These are phyloP conservation scores for Novymonas esmeraldas DNA, from an alignment of 208 protist species.

Conservation along the genomic window DNA sequence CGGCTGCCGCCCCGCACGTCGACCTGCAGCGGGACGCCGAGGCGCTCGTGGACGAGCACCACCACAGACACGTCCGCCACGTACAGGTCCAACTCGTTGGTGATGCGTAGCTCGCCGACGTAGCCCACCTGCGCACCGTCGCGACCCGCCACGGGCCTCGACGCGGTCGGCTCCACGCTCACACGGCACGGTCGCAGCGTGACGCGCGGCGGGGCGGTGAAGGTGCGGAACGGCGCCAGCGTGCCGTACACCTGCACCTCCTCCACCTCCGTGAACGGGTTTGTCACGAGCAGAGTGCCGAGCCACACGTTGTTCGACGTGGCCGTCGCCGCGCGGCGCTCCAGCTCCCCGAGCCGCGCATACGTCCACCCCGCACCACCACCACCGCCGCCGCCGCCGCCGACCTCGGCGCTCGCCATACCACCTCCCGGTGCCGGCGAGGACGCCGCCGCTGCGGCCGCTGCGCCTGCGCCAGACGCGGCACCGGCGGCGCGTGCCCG, in stretches of 20 bases:
- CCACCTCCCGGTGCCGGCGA: too few species aligned
- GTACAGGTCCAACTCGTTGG: conserved; percentile 54
- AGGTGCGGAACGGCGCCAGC: conserved; percentile 73
- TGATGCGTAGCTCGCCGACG: conserved; percentile 52
- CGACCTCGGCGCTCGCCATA: neutral
- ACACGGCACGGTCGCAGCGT: conserved; percentile 27
- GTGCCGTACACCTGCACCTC: conserved; percentile 80
- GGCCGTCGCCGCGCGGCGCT: conserved; percentile 41
- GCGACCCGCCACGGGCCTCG: conserved; percentile 2
- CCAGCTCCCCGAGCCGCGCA: conserved; percentile 55
- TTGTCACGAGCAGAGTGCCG: conserved; percentile 66
- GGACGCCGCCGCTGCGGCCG: too few species aligned
- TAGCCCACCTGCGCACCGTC: conserved; percentile 37
- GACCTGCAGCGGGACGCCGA: conserved; percentile 41
- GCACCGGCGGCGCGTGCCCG: conserved; percentile 32
- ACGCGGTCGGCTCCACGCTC: conserved; percentile 6
- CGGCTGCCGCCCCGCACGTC: conserved; percentile 38
- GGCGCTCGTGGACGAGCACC: conserved; percentile 45
- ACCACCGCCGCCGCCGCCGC: neutral
- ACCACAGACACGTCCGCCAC: conserved; percentile 34
- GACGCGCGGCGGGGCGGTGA: conserved; percentile 45
- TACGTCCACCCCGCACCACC: conserved; percentile 39
- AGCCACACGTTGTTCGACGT: conserved; percentile 79
- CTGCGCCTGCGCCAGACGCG: neutral
- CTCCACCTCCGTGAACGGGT: conserved; percentile 70